Evolutionary conservation across 208 protist genomes (phyloP).

Genomic region (Wallacemonas rigidus): DNA sequence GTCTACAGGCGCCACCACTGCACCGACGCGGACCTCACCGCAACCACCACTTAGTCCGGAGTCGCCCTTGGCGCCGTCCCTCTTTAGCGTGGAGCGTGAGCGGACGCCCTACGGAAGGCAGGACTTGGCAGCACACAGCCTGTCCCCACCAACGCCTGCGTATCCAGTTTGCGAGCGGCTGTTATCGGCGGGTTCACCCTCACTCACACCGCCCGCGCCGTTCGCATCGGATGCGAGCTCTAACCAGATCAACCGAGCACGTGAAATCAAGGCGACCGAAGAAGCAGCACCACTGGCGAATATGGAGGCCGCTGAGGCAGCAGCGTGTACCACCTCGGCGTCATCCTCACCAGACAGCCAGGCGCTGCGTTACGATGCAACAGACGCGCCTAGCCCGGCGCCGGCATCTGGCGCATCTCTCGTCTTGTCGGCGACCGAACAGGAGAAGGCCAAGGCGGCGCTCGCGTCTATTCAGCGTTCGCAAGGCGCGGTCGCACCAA

Average conservation of each 20-base stretch:
- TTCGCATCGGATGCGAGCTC: background rate
- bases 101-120: background rate
- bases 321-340: background rate
- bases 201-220: background rate
- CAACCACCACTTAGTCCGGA: background rate
- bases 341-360: background rate
- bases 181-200: conserved; percentile 1
- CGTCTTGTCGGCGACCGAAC: background rate
- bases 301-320: background rate
- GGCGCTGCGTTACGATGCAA: conserved; percentile 11
- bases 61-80: background rate
- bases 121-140: background rate
- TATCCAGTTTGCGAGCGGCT: background rate
- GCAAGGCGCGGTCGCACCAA: conserved; percentile 2
- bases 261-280: no score
- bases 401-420: no score
- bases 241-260: no score
- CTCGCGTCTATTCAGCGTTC: background rate
- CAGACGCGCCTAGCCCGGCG: background rate
- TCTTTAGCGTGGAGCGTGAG: background rate
- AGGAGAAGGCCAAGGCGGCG: background rate
- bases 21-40: background rate
- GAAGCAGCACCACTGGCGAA: no score
- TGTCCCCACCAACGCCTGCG: background rate
- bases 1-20: no score